These are phyloP conservation scores for Neoarthrinium moseri DNA, from an alignment of 2,329 filamentous ascomycete genomes.

Conservation along the genomic window DNA sequence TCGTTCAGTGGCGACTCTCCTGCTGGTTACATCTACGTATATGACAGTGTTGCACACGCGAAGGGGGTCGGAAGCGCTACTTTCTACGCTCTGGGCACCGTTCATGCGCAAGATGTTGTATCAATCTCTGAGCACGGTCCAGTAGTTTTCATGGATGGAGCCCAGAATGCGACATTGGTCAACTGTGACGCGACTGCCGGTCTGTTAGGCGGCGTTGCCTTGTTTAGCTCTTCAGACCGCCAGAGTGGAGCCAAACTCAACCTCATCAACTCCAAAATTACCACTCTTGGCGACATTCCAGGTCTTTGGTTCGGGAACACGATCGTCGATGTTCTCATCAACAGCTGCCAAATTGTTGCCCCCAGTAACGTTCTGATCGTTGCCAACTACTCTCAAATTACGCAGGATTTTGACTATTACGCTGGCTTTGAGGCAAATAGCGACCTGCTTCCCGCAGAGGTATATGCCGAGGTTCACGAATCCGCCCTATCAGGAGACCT, in stretches of 20 bases:
- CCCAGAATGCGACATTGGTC: slow-evolving; percentile 3
- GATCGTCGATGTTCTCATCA: slow-evolving; percentile 4
- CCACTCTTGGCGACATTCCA: slow-evolving; percentile 4
- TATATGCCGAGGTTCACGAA: not conserved
- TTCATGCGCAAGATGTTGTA: not conserved
- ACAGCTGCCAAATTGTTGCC: not conserved
- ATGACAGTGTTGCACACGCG: slow-evolving; percentile 1
- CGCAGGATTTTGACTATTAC: slow-evolving; percentile 6
- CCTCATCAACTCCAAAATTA: slow-evolving; percentile 6
- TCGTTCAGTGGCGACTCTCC: slow-evolving; percentile 5
- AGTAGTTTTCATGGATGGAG: slow-evolving; percentile 2
- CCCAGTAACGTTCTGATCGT: slow-evolving; percentile 1
- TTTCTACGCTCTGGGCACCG: slow-evolving; percentile 7
- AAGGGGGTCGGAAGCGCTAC: slow-evolving; percentile 4
- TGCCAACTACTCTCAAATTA: slow-evolving; percentile 4
- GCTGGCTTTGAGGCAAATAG: slow-evolving; percentile 3
- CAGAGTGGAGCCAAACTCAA: not conserved
- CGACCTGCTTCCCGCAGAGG: slow-evolving; percentile 4
- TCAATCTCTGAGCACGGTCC: not conserved
- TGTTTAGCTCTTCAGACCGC: slow-evolving; percentile 1
- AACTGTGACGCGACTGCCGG: slow-evolving; percentile 3
- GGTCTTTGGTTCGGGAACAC: slow-evolving; percentile 8
- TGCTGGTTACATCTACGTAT: slow-evolving; percentile 4
- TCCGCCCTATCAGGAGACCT: not conserved
- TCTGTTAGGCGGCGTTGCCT: slow-evolving; percentile 3